Conservation (phyloP, 1,284 basidiomycete species). For the Tetrapyrgos nigripes region DNA sequence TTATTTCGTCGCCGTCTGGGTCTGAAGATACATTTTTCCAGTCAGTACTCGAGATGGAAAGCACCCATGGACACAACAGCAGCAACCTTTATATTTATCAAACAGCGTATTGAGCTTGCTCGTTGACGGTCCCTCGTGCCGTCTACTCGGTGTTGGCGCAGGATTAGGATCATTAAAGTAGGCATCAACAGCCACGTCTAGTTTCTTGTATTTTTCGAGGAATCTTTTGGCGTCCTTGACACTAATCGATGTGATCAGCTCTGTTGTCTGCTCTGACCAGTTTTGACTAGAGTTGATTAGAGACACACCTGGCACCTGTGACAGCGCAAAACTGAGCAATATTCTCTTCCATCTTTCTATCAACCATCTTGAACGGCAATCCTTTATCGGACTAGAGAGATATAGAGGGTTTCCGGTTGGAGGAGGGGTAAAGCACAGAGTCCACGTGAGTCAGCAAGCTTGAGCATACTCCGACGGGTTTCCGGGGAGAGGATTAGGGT, state of each 20-base stretch:
- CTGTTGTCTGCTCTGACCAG: not conserved
- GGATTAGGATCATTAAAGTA: constrained; percentile 65
- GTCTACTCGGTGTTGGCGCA: constrained; percentile 29
- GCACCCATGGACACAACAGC: not conserved
- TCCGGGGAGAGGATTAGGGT: no score
- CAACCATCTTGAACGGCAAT: constrained; percentile 11
- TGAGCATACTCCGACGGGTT: not conserved
- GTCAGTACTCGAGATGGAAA: not conserved
- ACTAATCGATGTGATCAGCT: constrained; percentile 33
- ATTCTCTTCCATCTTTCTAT: constrained; percentile 47
- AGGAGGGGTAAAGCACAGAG: not conserved
- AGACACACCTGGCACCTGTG: constrained; percentile 73
- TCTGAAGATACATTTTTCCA: constrained; percentile 44
- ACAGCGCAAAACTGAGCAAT: constrained; percentile 67
- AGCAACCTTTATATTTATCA: constrained; percentile 80
- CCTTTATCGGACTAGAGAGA: not conserved
- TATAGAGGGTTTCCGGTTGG: not conserved
- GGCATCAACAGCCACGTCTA: constrained; percentile 80
- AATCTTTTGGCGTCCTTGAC: constrained; percentile 73
- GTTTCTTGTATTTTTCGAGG: constrained; percentile 72
- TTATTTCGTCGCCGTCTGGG: constrained; percentile 63
- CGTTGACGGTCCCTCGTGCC: constrained; percentile 48
- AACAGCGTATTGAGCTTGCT: constrained; percentile 72
- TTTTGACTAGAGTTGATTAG: constrained; percentile 7
- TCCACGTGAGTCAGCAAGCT: not conserved